These are phyloP conservation scores for Naganishia albida DNA, from an alignment of 1,284 basidiomycete genomes.

Conservation along the genomic window DNA sequence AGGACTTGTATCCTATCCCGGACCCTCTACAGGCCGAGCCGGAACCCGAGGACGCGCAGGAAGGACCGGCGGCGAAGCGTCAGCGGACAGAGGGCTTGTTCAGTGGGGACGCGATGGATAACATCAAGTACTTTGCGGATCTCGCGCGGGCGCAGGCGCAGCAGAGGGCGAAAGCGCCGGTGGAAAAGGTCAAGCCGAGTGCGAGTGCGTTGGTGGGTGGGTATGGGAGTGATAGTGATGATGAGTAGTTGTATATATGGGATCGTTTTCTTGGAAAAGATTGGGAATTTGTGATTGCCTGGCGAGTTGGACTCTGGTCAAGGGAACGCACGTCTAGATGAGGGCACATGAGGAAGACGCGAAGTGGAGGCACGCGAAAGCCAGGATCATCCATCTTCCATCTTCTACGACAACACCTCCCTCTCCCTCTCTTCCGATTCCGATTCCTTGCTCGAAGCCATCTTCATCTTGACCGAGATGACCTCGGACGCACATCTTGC, in stretches of 20 bases:
- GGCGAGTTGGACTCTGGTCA: not conserved
- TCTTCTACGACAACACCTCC: too few species aligned
- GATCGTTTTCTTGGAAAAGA: not conserved
- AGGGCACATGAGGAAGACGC: conserved; percentile 3
- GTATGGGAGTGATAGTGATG: conserved; percentile 65
- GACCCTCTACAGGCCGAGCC: conserved; percentile 36
- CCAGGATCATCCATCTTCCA: not conserved
- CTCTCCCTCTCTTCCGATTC: too few species aligned
- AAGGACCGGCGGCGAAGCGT: conserved; percentile 37
- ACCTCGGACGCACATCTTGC: not conserved
- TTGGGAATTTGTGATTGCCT: not conserved
- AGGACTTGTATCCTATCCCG: conserved; percentile 52
- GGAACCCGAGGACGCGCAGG: conserved; percentile 43
- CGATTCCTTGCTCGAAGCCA: not conserved
- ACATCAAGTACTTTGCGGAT: conserved; percentile 81
- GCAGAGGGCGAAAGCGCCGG: conserved; percentile 45
- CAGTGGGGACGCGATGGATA: conserved; percentile 76
- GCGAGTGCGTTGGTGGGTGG: conserved; percentile 62
- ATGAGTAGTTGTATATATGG: conserved; percentile 14
- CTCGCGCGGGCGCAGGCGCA: conserved; percentile 61
- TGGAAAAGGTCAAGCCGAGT: conserved; percentile 35
- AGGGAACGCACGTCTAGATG: not conserved
- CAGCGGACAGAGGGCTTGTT: conserved; percentile 60
- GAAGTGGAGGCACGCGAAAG: not conserved
- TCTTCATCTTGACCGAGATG: not conserved